phyloP scores from a whole-genome alignment of 176 grass and related monocot genomes.

The Oryza brachyantha region DNA sequence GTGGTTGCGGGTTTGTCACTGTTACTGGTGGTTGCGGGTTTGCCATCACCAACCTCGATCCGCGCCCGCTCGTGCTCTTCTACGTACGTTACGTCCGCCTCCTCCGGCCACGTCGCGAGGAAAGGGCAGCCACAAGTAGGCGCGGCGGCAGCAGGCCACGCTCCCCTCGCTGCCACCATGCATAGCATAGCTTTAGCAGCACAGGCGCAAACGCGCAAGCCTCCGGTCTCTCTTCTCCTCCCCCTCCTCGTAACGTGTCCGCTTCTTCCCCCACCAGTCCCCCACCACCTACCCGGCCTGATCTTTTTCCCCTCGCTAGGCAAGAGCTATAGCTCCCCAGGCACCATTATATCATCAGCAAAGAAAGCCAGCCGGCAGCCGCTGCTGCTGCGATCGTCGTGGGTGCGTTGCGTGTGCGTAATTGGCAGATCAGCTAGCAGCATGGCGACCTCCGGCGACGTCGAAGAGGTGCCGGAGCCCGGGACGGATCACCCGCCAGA shows the following conservation, averaged over 20 bases:
- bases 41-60: neutral
- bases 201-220: neutral
- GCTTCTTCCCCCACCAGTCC: conserved; percentile 38
- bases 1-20: neutral
- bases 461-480: conserved; percentile 20
- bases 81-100: neutral
- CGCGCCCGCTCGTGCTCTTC: neutral
- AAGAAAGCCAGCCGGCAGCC: neutral
- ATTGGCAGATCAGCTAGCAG: conserved; percentile 10
- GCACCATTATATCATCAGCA: conserved; percentile 13
- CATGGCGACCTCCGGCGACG: conserved; percentile 32
- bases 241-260: conserved; percentile 41
- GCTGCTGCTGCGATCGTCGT: conserved; percentile 1
- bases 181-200: neutral
- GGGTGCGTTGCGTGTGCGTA: neutral
- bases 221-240: neutral
- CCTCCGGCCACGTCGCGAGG: conserved; percentile 42
- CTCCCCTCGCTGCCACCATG: conserved; percentile 51
- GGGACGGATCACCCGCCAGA: neutral
- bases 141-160: conserved; percentile 33
- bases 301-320: conserved; percentile 29
- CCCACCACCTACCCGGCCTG: conserved; percentile 18
- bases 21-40: neutral
- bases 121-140: conserved; percentile 41
- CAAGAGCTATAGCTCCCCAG: neutral